Conservation (phyloP, 208 protist genomes). For the Blastocrithidia nonstop region DNA sequence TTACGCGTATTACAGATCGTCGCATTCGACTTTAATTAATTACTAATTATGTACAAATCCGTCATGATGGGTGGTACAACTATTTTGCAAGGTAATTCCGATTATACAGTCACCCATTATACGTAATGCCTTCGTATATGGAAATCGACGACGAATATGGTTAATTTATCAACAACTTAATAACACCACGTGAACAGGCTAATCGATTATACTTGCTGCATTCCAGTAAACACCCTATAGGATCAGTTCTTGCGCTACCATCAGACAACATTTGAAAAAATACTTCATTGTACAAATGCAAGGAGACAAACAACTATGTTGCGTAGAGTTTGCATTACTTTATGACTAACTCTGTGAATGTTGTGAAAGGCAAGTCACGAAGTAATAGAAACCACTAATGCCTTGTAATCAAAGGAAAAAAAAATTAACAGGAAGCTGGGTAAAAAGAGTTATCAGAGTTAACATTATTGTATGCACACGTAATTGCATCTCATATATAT, state of each 20-base stretch:
- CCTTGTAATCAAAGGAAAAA: background rate
- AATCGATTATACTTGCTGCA: conserved; percentile 27
- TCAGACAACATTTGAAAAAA: conserved; percentile 5
- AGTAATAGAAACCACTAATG: conserved; percentile 1
- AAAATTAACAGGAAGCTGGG: conserved; percentile 3
- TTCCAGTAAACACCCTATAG: conserved; percentile 17
- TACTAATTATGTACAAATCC: conserved; percentile 23
- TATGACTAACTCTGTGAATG: conserved; percentile 1
- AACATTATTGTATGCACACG: background rate
- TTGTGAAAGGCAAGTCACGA: conserved; percentile 8
- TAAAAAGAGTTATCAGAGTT: background rate
- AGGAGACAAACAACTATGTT: conserved; percentile 30
- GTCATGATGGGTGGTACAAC: conserved; percentile 38
- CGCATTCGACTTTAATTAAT: background rate
- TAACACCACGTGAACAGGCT: conserved; percentile 41
- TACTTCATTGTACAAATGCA: conserved; percentile 6
- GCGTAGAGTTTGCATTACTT: conserved; percentile 16
- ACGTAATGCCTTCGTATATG: conserved; percentile 13
- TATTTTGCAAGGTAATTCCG: conserved; percentile 43
- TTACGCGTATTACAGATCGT: background rate
- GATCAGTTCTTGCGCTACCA: conserved; percentile 24
- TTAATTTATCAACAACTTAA: conserved; percentile 11
- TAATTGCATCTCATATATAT: background rate
- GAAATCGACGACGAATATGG: conserved; percentile 15
- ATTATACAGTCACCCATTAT: conserved; percentile 18